Percentiles rank a stretch among this genome's conserved stretches.
Conservation (phyloP, 805 yeast genomes). For the Pichia nakasei region DNA sequence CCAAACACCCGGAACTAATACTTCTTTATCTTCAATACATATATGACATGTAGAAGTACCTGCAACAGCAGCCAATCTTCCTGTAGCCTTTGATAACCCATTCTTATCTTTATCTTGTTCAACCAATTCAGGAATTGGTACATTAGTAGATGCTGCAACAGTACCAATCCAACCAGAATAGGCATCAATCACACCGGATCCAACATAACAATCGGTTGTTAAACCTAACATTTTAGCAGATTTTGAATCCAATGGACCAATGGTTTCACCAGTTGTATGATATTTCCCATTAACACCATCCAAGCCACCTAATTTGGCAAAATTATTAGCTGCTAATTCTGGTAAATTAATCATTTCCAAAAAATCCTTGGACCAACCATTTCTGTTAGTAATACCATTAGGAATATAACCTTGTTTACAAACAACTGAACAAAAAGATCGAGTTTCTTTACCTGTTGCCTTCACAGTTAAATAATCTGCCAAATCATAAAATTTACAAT, state of each 20-base stretch:
- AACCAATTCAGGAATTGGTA: conserved; percentile 40
- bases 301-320: conserved; percentile 75
- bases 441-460: conserved; percentile 80
- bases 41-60: conserved; percentile 98
- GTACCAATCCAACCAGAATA: conserved; percentile 99
- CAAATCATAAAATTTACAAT: conserved; percentile 80
- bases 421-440: conserved; percentile 84
- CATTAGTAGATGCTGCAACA: conserved; percentile 80
- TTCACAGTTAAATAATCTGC: conserved; percentile 87
- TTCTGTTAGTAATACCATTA: conserved; percentile 80
- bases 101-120: conserved; percentile 37
- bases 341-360: conserved; percentile 57
- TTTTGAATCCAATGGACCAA: conserved; percentile 57
- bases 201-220: conserved; percentile 72
- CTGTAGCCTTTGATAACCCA: conserved; percentile 56
- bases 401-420: conserved; percentile 97
- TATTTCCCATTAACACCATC: conserved; percentile 64
- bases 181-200: conserved; percentile 95
- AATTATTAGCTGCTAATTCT: conserved; percentile 72
- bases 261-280: conserved; percentile 81
- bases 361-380: conserved; percentile 89
- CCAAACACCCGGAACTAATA: conserved; percentile 96
- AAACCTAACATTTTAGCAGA: conserved; percentile 83
- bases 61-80: conserved; percentile 94
- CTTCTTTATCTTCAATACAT: conserved; percentile 72